Conservation (phyloP, 768 basidiomycete species). For the Kwoniella pini region DNA sequence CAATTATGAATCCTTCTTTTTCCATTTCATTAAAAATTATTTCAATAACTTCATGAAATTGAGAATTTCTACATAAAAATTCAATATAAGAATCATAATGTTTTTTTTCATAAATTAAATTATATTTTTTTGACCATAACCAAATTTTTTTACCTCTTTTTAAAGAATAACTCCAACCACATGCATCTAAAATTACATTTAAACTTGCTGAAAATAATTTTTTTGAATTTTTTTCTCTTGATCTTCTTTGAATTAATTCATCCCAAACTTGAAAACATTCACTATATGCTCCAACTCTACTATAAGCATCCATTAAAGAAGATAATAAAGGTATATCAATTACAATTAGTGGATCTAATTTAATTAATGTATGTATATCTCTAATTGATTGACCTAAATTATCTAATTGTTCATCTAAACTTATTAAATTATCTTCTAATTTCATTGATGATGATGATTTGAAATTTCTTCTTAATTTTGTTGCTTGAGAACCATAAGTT, state of each 20-base stretch:
- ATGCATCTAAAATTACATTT: constrained; percentile 82
- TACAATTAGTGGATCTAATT: constrained; percentile 73
- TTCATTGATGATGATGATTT: constrained; percentile 7
- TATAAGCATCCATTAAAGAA: constrained; percentile 85
- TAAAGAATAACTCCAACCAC: constrained; percentile 64
- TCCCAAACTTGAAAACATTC: constrained; percentile 82
- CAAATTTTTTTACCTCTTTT: constrained; percentile 63
- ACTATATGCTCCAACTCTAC: constrained; percentile 69
- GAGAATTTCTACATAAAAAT: constrained; percentile 73
- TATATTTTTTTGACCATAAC: constrained; percentile 59
- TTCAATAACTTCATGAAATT: constrained; percentile 68
- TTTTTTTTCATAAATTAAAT: constrained; percentile 72
- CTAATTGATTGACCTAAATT: constrained; percentile 54
- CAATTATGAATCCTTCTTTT: not conserved
- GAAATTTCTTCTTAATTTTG: constrained; percentile 15
- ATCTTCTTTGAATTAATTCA: constrained; percentile 58
- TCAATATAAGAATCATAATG: constrained; percentile 64
- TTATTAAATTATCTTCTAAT: not conserved
- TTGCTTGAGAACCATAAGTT: constrained; percentile 40
- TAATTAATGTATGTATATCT: constrained; percentile 71
- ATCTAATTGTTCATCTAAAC: constrained; percentile 48
- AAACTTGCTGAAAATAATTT: constrained; percentile 62
- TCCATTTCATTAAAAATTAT: constrained; percentile 68
- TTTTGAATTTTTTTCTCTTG: constrained; percentile 57
- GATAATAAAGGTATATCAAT: constrained; percentile 74